phyloP scores from a whole-genome alignment of 208 protist species.

The Wallacemonas sp. region DNA sequence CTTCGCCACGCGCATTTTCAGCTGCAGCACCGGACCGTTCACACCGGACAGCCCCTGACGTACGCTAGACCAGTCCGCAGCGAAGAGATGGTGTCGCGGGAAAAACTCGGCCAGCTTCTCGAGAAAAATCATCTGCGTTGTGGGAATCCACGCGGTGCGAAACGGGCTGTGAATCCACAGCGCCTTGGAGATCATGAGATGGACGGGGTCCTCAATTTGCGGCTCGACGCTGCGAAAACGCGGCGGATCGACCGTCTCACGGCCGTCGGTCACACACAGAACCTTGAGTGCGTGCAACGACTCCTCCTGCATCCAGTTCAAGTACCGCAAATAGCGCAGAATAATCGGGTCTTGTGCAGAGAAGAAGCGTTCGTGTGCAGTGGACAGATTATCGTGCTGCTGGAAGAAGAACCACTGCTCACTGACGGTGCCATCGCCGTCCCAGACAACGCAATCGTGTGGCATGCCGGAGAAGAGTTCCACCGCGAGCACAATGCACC shows the following conservation, averaged over 20 bases:
- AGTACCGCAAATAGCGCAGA: constrained; percentile 84
- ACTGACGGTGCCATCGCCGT: constrained; percentile 66
- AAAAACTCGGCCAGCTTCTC: constrained; percentile 77
- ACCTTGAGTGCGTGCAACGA: constrained; percentile 84
- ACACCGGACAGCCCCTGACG: constrained; percentile 59
- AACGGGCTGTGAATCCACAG: constrained; percentile 74
- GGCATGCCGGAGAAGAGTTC: constrained; percentile 84
- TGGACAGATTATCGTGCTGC: constrained; percentile 79
- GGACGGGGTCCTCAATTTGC: constrained; percentile 49
- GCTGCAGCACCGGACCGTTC: constrained; percentile 82
- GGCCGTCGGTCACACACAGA: constrained; percentile 75
- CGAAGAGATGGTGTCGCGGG: constrained; percentile 81
- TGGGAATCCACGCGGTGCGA: constrained; percentile 77
- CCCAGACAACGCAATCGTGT: constrained; percentile 84
- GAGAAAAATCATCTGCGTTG: constrained; percentile 75
- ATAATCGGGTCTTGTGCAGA: constrained; percentile 70
- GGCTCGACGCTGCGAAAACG: constrained; percentile 56
- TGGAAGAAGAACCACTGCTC: constrained; percentile 86
- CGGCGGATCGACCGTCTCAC: constrained; percentile 72
- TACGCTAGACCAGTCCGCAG: constrained; percentile 72
- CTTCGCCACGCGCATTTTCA: constrained; percentile 82
- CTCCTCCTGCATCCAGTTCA: constrained; percentile 89
- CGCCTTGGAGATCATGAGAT: constrained; percentile 64
- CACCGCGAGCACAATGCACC: constrained; percentile 76
- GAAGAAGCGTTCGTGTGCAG: constrained; percentile 69